Base-by-base conservation (phyloP, 768 basidiomycete species). In the Tylopilus rubrobrunneus region DNA sequence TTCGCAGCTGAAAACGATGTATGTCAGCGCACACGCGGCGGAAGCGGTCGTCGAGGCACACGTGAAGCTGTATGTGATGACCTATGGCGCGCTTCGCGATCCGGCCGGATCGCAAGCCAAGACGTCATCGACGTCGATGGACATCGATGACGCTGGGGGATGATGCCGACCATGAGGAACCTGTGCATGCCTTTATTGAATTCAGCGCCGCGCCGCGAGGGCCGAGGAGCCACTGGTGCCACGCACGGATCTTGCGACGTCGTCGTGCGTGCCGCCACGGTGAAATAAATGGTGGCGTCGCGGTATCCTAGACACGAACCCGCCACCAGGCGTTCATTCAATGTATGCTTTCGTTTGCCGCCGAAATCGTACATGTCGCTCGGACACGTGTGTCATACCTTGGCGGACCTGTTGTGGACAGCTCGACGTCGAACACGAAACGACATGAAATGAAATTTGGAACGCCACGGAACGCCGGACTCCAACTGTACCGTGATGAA, bases 1-100 rank as follows among this genome's bases (percentile, higher is more conserved):
- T 37, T 59, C 52, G 31, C 64, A 63, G 54, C 64, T 76, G 52
- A 68, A 63, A 25, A 59, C 57, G 9, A 52, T 53, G 31, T 56
- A 62, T 19, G 50, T 73, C 12, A 65, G 61, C 17, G 45, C 61
- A 3, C 52, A 64, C 17, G 48, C 60, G 7, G 69, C 73, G 3
- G 69, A 73, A 29, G 55, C 62, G 12, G 62, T 71, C n/a, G 62
- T 74, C 9, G 66, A 70, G 39, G 67, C 72, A 37, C 75, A 76
- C 53, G 64, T 70, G 12, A 67, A 65, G 55, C 57, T 76, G 58
- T 76, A 76, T 50, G 65, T 71, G 28, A 23, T 49, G 27, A 45
- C 33, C 15, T n/a, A 39, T 6, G 41, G 45, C 9, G 41, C n/a
- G 27, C 17, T 36, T 17, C 43, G 46, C 12, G 40, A 40, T 27